Conservation (phyloP, 2,329 filamentous ascomycete species). For the Camillea tinctor region DNA sequence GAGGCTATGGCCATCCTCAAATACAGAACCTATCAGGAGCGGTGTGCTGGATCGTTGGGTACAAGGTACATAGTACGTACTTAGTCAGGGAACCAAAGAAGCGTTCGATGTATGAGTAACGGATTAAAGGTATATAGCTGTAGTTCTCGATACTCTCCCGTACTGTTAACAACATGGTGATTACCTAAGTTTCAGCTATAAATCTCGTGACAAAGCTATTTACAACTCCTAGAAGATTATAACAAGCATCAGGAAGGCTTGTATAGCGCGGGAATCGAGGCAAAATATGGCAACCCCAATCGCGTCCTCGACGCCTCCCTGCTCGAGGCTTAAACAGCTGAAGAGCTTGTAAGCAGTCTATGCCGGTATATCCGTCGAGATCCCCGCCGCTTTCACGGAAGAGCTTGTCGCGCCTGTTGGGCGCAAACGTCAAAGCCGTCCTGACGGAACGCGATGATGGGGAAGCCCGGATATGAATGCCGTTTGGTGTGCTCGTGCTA, state of each 20-base stretch:
- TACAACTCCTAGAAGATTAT: no score
- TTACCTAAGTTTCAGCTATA: no score
- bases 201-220: no score
- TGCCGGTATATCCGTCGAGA: not conserved
- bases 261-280: not conserved
- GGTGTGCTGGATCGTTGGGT: no score
- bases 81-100: no score
- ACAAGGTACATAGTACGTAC: no score
- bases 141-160: no score
- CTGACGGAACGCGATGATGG: not conserved
- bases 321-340: not conserved
- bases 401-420: not conserved
- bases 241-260: not conserved
- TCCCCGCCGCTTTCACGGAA: not conserved
- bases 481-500: not conserved
- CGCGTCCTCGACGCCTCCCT: not conserved
- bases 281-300: not conserved
- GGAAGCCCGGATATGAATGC: not conserved
- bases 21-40: not conserved
- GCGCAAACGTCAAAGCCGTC: not conserved
- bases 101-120: no score
- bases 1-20: not conserved
- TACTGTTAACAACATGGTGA: no score
- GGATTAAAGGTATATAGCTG: no score
- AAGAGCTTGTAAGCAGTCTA: not conserved